Evolutionary conservation across 192 early-diverging fungal species (phyloP).

Genomic region (Chytriomyces sp.): DNA sequence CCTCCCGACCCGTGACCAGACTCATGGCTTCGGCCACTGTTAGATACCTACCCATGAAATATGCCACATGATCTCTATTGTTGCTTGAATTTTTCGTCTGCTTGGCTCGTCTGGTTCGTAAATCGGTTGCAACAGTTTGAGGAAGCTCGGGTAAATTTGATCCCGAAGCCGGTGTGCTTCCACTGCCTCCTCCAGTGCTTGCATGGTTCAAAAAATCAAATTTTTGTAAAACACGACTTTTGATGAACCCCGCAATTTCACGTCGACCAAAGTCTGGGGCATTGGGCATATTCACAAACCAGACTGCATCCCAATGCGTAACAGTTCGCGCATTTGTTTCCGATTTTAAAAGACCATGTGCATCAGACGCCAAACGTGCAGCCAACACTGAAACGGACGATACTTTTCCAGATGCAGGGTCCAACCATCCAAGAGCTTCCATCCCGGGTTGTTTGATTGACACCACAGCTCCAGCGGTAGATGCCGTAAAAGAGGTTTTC

Average conservation of each 20-base stretch:
- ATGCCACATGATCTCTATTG: slow-evolving; percentile 19
- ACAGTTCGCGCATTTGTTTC: not conserved
- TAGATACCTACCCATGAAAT: not conserved
- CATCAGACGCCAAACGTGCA: not conserved
- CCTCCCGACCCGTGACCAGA: slow-evolving; percentile 20
- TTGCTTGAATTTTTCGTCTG: not conserved
- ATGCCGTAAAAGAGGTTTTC: not conserved
- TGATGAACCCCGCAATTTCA: not conserved
- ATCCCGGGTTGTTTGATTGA: not conserved
- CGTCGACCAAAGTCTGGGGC: not conserved
- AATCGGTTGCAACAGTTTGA: not conserved
- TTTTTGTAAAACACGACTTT: not conserved
- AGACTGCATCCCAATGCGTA: not conserved
- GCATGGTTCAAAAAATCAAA: slow-evolving; percentile 4
- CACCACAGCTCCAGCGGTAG: not conserved
- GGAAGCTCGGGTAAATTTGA: slow-evolving; percentile 6
- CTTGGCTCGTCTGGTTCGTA: not conserved
- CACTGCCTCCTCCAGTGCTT: not conserved
- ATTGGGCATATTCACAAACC: slow-evolving; percentile 21
- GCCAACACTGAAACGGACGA: not conserved
- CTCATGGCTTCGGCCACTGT: not conserved
- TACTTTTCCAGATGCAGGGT: not conserved
- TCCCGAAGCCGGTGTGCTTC: not conserved
- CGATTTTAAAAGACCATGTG: not conserved
- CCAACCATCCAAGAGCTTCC: not conserved